These are phyloP conservation scores for Cicer judaicum DNA, from an alignment of 306 rosid species.

Conservation along the genomic window DNA sequence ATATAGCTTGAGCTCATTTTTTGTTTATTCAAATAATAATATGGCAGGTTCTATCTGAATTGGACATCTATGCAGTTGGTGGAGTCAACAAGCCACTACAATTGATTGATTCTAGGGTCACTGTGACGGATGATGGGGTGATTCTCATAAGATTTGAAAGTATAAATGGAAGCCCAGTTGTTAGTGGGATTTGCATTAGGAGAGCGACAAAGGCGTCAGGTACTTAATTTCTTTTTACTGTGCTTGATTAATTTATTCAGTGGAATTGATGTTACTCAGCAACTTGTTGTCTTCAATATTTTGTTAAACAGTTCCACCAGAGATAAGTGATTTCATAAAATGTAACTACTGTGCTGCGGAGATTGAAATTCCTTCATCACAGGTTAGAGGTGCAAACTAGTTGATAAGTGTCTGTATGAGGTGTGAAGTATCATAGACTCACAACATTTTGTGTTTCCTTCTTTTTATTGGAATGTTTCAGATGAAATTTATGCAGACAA, in stretches of 20 bases:
- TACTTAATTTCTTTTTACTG: slow-evolving; percentile 37
- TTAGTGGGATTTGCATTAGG: slow-evolving; percentile 84
- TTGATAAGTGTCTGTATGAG: slow-evolving; percentile 34
- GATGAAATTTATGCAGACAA: slow-evolving; percentile 70
- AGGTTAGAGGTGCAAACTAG: slow-evolving; percentile 60
- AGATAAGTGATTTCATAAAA: slow-evolving; percentile 53
- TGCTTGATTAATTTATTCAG: slow-evolving; percentile 17
- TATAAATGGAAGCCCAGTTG: slow-evolving; percentile 71
- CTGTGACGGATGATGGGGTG: slow-evolving; percentile 67
- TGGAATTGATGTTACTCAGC: slow-evolving; percentile 29
- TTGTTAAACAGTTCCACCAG: slow-evolving; percentile 60
- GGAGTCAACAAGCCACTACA: slow-evolving; percentile 88
- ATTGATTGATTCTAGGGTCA: slow-evolving; percentile 61
- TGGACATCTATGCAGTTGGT: slow-evolving; percentile 76
- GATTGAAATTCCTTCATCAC: slow-evolving; percentile 72
- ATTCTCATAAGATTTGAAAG: slow-evolving; percentile 77
- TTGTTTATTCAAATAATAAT: slow-evolving; percentile 15
- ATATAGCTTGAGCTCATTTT: slow-evolving; percentile 28
- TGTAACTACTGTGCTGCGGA: slow-evolving; percentile 66
- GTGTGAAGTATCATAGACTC: slow-evolving; percentile 36
- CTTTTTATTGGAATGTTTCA: slow-evolving; percentile 51
- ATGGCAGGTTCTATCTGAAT: slow-evolving; percentile 75
- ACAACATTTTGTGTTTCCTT: slow-evolving; percentile 44
- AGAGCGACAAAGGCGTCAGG: slow-evolving; percentile 59
- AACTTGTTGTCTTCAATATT: slow-evolving; percentile 20